A percentile compares a stretch with the other conserved stretches of the same genome.
Evolutionary conservation across 208 protist species (phyloP).

Genomic region (Trypanosoma cruzi): DNA sequence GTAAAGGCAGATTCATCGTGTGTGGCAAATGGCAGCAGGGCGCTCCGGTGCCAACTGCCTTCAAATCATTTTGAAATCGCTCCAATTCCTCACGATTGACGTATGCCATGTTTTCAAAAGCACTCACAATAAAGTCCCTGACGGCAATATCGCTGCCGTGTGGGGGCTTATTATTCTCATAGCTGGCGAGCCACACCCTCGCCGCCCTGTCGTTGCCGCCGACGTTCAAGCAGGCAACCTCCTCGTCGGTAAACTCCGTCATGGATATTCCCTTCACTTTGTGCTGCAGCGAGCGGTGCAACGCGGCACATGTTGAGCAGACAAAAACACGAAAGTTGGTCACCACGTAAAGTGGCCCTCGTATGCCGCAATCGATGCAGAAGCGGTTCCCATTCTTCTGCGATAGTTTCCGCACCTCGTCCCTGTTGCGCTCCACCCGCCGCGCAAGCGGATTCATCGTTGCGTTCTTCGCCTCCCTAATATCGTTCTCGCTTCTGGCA

Average conservation of each 20-base stretch:
- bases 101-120: conserved; percentile 53
- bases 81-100: conserved; percentile 33
- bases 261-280: conserved; percentile 90
- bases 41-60: conserved; percentile 15
- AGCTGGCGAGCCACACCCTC: conserved; percentile 62
- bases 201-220: conserved; percentile 70
- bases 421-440: conserved; percentile 63
- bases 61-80: conserved; percentile 39
- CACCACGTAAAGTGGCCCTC: conserved; percentile 81
- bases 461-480: conserved; percentile 21
- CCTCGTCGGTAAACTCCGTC: conserved; percentile 79
- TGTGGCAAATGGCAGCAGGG: conserved; percentile 18
- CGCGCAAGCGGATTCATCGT: conserved; percentile 64
- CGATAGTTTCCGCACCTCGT: conserved; percentile 57
- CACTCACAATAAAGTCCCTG: conserved; percentile 42
- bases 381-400: conserved; percentile 67
- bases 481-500: too few relatives aligned
- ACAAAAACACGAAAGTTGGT: conserved; percentile 74
- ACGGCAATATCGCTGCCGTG: conserved; percentile 43
- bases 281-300: conserved; percentile 86
- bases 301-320: conserved; percentile 78
- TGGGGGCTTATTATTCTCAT: conserved; percentile 35
- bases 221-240: conserved; percentile 50
- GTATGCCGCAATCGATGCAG: conserved; percentile 71
- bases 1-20: not conserved